Evolutionary conservation across 441 rosid species (phyloP).

Genomic region (Metrosideros polymorpha): DNA sequence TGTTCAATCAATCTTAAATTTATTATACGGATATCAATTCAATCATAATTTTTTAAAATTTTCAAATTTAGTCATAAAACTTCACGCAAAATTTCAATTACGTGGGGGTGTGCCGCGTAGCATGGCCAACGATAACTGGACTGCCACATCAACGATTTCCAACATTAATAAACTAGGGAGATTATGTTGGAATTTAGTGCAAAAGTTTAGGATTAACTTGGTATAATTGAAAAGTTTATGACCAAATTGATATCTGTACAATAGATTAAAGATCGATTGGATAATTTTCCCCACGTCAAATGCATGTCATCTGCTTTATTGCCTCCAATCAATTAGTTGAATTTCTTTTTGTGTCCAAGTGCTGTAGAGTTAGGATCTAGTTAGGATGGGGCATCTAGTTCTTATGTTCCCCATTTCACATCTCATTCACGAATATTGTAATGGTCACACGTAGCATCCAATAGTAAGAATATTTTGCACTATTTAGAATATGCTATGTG

Average conservation of each 20-base stretch:
- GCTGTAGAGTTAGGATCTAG: not conserved
- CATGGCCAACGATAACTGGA: accelerated
- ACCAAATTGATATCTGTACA: too few relatives aligned
- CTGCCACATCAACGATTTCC: not conserved
- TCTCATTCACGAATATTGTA: not conserved
- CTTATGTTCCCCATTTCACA: not conserved
- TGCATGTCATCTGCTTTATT: not conserved
- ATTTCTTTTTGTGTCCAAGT: not conserved
- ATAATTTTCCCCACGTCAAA: not conserved
- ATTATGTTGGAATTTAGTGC: not conserved
- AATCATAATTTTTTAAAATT: accelerated
- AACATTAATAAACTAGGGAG: not conserved
- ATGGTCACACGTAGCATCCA: not conserved
- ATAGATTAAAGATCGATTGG: not conserved
- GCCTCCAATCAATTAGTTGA: not conserved
- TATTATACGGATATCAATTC: not conserved
- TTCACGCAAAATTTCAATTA: not conserved
- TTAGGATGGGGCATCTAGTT: not conserved
- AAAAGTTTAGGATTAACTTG: not conserved
- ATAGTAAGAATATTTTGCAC: not conserved
- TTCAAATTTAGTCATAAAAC: not conserved
- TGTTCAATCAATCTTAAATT: not conserved
- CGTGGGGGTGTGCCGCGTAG: not conserved
- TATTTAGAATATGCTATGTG: not conserved
- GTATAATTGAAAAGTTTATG: too few relatives aligned